Evolutionary conservation across 306 rosid species (phyloP).

Genomic region (Macrotyloma uniflorum): DNA sequence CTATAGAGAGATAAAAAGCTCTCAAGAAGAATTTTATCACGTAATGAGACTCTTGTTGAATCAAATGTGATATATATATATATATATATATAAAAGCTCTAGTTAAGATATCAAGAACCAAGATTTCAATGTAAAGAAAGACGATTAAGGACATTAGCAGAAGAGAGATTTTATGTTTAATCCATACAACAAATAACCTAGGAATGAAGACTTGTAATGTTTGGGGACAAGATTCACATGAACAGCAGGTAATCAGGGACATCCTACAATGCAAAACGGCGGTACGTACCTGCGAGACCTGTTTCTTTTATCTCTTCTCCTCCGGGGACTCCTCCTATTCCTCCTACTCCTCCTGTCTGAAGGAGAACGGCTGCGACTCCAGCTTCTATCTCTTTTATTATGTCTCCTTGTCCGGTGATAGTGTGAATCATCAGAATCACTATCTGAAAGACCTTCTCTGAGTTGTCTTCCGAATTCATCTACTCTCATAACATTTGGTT

Average conservation of each 20-base stretch:
- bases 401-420: constrained; percentile 49
- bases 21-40: too few relatives aligned
- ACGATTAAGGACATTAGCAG: constrained; percentile 13
- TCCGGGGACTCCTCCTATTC: constrained; percentile 70
- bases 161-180: constrained; percentile 23
- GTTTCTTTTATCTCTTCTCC: constrained; percentile 80
- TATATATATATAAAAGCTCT: too few relatives aligned
- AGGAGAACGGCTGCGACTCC: constrained; percentile 77
- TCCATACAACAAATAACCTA: constrained; percentile 27
- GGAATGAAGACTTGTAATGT: not conserved
- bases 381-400: constrained; percentile 64
- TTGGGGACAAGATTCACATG: constrained; percentile 2
- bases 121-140: constrained; percentile 18
- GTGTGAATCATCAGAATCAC: constrained; percentile 69
- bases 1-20: not conserved
- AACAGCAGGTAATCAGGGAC: constrained; percentile 28
- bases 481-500: constrained; percentile 55
- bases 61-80: too few relatives aligned
- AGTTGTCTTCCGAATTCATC: constrained; percentile 89
- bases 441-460: constrained; percentile 72
- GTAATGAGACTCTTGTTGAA: too few relatives aligned
- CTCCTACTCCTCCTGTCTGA: constrained; percentile 51
- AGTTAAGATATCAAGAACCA: constrained; percentile 25
- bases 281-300: constrained; percentile 78
- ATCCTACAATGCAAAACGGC: constrained; percentile 33